Percentiles rank a stretch among this genome's conserved stretches.
Evolutionary conservation across 176 grass and related monocot genomes (phyloP).

Genomic region (Carex myosuroides): DNA sequence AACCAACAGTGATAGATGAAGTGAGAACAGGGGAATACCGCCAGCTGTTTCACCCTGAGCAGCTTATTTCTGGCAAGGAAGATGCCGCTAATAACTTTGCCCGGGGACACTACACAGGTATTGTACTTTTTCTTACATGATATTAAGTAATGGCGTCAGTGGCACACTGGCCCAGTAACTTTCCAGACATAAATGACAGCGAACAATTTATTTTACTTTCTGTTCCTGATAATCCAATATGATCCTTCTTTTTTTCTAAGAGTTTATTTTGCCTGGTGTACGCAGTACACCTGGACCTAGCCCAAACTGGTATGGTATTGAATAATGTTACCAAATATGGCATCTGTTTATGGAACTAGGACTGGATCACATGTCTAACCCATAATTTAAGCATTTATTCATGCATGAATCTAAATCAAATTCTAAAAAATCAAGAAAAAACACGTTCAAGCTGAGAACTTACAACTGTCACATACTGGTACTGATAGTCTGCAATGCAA

Average conservation of each 20-base stretch:
- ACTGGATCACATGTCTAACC: neutral
- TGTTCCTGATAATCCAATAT: neutral
- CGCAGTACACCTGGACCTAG: neutral
- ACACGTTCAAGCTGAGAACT: neutral
- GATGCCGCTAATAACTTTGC: conserved; percentile 82
- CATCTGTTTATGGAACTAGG: neutral
- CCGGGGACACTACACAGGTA: conserved; percentile 74
- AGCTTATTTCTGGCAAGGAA: conserved; percentile 81
- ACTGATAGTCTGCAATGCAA: neutral
- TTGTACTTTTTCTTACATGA: neutral
- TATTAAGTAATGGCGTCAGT: neutral
- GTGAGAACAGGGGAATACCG: conserved; percentile 57
- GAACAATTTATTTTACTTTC: conserved; percentile 2
- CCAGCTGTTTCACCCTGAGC: conserved; percentile 72
- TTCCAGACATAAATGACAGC: neutral
- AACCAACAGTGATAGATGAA: conserved; percentile 66
- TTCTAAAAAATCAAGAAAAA: neutral
- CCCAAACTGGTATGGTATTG: neutral
- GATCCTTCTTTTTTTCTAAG: neutral
- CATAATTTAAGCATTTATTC: neutral
- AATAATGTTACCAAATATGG: neutral
- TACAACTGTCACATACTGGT: neutral
- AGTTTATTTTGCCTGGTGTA: neutral
- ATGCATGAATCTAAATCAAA: neutral
- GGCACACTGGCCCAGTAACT: neutral